Percentiles rank a stretch among this genome's conserved stretches.
These are phyloP conservation scores for Lycium barbarum DNA, from an alignment of 257 asterid species.

Conservation along the genomic window DNA sequence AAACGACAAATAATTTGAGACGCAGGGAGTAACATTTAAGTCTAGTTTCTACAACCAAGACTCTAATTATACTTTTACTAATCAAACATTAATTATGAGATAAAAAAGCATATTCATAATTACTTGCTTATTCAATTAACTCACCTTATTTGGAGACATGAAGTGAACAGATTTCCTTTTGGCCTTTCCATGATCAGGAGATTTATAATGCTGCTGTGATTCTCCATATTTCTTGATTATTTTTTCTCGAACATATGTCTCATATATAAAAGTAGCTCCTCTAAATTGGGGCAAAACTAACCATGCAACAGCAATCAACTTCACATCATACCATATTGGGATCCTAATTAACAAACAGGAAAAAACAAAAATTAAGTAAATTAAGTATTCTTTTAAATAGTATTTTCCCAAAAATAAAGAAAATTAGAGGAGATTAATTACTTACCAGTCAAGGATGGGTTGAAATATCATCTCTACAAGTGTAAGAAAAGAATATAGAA, in stretches of 20 bases:
- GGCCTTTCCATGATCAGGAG: constrained; percentile 40
- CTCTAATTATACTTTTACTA: neutral
- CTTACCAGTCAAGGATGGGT: constrained; percentile 52
- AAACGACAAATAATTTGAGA: no score
- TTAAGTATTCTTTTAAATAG: neutral
- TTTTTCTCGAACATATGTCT: constrained; percentile 68
- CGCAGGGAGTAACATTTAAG: neutral
- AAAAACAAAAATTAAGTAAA: neutral
- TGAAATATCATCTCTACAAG: constrained; percentile 51
- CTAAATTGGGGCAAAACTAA: constrained; percentile 78
- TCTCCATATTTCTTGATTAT: constrained; percentile 58
- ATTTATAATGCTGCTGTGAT: neutral
- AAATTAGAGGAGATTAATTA: neutral
- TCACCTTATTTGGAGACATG: constrained; percentile 54
- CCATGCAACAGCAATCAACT: constrained; percentile 77
- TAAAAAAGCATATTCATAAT: neutral
- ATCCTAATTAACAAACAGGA: constrained; percentile 45
- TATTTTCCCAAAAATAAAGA: neutral
- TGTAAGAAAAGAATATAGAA: constrained; percentile 53
- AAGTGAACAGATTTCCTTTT: constrained; percentile 57
- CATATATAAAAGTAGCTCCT: constrained; percentile 83
- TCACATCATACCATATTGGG: constrained; percentile 82
- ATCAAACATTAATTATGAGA: neutral
- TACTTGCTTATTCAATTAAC: neutral
- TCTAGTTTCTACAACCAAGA: no score